These are phyloP conservation scores for Pseudogymnoascus sp. DNA, from an alignment of 2,329 filamentous ascomycete species.

Conservation along the genomic window DNA sequence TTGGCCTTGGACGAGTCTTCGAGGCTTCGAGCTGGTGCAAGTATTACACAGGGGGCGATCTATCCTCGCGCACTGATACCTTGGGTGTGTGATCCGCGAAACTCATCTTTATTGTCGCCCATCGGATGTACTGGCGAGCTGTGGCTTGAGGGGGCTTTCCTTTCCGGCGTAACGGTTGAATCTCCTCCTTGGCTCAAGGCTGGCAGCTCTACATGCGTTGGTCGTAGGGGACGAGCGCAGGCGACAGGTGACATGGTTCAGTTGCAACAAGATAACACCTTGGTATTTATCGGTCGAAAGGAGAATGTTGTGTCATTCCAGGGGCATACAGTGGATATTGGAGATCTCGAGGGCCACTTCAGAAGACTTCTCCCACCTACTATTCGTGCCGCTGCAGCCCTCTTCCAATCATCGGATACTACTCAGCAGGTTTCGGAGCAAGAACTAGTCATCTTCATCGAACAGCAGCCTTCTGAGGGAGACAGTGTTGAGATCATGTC, in stretches of 20 bases:
- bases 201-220: conserved; percentile 28
- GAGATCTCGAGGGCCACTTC: conserved; percentile 35
- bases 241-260: conserved; percentile 28
- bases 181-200: conserved; percentile 30
- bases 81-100: conserved; percentile 30
- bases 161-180: conserved; percentile 25
- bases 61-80: conserved; percentile 32
- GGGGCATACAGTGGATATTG: conserved; percentile 34
- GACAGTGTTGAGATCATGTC: conserved; percentile 26
- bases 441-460: conserved; percentile 30
- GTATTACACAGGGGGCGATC: conserved; percentile 20
- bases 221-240: conserved; percentile 26
- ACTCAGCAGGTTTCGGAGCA: conserved; percentile 9
- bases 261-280: conserved; percentile 21
- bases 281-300: conserved; percentile 26
- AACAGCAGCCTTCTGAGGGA: conserved; percentile 24
- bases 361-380: conserved; percentile 28
- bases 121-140: conserved; percentile 35
- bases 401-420: conserved; percentile 19
- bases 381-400: conserved; percentile 25
- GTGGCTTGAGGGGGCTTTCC: conserved; percentile 34
- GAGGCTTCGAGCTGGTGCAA: conserved; percentile 17
- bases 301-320: conserved; percentile 26
- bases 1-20: conserved; percentile 28
- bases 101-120: conserved; percentile 32